A percentile compares a stretch with the other conserved stretches of the same genome.
Evolutionary conservation across 106 monocot genomes (phyloP).

Genomic region (Allium cepa): DNA sequence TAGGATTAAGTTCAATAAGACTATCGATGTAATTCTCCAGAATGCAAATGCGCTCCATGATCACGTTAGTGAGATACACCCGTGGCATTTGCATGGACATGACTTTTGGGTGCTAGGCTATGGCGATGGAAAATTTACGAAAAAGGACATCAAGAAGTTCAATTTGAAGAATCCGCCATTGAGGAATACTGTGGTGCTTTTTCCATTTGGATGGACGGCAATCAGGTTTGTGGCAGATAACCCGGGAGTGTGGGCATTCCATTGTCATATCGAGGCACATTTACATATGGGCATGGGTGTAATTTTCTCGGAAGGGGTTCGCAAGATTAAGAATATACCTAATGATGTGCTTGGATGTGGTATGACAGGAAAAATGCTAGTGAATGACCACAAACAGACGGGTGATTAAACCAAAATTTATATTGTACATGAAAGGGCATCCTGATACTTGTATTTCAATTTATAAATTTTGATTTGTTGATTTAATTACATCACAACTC

Average conservation of each 20-base stretch:
- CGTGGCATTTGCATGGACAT: conserved; percentile 87
- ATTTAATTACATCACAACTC: too few relatives aligned
- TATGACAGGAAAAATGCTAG: conserved; percentile 32
- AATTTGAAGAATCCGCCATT: conserved; percentile 58
- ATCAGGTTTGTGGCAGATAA: conserved; percentile 52
- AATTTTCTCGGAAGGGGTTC: conserved; percentile 49
- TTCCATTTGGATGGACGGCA: conserved; percentile 67
- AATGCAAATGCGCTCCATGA: conserved; percentile 58
- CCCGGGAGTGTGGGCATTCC: conserved; percentile 70
- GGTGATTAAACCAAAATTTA: neutral
- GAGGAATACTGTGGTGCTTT: conserved; percentile 63
- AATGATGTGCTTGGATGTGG: conserved; percentile 64
- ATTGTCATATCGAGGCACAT: conserved; percentile 62
- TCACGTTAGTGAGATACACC: conserved; percentile 74
- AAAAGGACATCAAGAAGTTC: conserved; percentile 17
- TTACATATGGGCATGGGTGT: conserved; percentile 78
- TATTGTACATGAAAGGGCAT: too few relatives aligned
- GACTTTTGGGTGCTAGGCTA: conserved; percentile 86
- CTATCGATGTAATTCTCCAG: conserved; percentile 72
- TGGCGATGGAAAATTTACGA: conserved; percentile 43
- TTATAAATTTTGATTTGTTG: too few relatives aligned
- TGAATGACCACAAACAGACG: conserved; percentile 10
- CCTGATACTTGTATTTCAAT: too few relatives aligned
- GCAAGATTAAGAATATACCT: conserved; percentile 31
- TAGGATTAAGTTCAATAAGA: conserved; percentile 44